Conservation (phyloP, 2,329 filamentous ascomycete species). For the Trichoderma hamatum region DNA sequence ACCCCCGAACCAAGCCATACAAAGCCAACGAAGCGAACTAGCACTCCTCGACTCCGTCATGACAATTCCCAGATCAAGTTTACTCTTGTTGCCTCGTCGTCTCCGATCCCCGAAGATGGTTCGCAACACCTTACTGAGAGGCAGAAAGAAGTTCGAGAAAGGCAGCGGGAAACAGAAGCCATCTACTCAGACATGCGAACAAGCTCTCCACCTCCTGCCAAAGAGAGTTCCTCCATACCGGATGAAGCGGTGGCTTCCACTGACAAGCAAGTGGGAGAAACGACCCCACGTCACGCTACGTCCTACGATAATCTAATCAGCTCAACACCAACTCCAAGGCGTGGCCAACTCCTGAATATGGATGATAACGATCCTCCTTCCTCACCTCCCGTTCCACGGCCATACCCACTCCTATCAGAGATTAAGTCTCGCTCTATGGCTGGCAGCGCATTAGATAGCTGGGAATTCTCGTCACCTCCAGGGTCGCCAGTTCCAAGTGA, state of each 20-base stretch:
- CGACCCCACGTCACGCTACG: conserved; percentile 50
- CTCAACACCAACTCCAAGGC: conserved; percentile 63
- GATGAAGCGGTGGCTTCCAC: conserved; percentile 5
- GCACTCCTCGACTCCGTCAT: conserved; percentile 65
- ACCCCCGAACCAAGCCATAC: conserved; percentile 34
- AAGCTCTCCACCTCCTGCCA: conserved; percentile 41
- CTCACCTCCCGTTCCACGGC: conserved; percentile 59
- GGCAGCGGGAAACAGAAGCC: conserved; percentile 67
- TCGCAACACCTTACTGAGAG: conserved; percentile 78
- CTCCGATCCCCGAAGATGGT: conserved; percentile 54
- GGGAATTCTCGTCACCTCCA: conserved; percentile 62
- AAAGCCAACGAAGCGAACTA: conserved; percentile 35
- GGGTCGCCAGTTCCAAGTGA: conserved; percentile 51
- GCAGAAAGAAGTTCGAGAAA: conserved; percentile 75
- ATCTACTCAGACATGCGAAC: conserved; percentile 71
- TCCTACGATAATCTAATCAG: conserved; percentile 57
- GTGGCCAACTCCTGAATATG: conserved; percentile 54
- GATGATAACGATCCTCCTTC: conserved; percentile 58
- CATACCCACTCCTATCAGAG: conserved; percentile 55
- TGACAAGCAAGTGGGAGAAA: conserved; percentile 40
- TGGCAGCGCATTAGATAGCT: conserved; percentile 44
- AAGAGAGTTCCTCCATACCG: conserved; percentile 30
- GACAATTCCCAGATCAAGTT: conserved; percentile 84
- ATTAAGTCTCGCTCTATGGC: conserved; percentile 53
- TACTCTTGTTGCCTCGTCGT: conserved; percentile 65